Conservation (phyloP, 2,329 filamentous ascomycete genomes). For the Claviceps sp. region DNA sequence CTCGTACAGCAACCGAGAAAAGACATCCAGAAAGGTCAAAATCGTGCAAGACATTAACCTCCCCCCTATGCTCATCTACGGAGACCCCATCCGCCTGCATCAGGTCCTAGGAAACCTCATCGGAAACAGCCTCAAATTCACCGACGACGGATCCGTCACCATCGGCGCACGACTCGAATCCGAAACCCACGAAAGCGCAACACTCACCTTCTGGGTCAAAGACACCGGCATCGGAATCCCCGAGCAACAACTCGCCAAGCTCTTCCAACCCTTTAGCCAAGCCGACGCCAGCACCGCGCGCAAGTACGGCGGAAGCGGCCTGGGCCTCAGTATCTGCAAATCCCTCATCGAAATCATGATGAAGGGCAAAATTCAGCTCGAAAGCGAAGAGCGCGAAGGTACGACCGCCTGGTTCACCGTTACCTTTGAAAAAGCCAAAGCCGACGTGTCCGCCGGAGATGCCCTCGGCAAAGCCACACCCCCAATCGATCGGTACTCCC, state of each 20-base stretch:
- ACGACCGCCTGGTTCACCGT: conserved; percentile 70
- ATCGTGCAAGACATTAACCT: conserved; percentile 59
- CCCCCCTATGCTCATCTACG: conserved; percentile 59
- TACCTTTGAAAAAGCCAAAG: conserved; percentile 68
- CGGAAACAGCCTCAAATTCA: conserved; percentile 90
- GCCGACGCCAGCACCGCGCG: conserved; percentile 82
- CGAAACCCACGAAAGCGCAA: conserved; percentile 57
- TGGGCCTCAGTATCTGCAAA: conserved; percentile 89
- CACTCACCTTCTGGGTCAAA: conserved; percentile 70
- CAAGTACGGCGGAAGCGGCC: conserved; percentile 82
- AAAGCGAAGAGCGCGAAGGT: conserved; percentile 59
- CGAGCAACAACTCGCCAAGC: conserved; percentile 64
- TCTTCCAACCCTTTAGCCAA: conserved; percentile 88
- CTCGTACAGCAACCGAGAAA: conserved; percentile 52
- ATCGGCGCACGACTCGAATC: conserved; percentile 62
- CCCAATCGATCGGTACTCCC: conserved; percentile 21
- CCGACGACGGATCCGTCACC: conserved; percentile 72
- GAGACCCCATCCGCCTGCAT: conserved; percentile 52
- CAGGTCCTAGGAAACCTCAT: conserved; percentile 72
- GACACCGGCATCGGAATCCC: conserved; percentile 90
- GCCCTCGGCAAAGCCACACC: conserved; percentile 26
- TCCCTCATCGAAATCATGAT: conserved; percentile 88
- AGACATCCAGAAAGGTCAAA: conserved; percentile 47
- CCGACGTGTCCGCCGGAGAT: conserved; percentile 44
- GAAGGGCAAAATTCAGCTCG: conserved; percentile 70